phyloP scores from a whole-genome alignment of 257 asterid genomes.

The Mitragyna speciosa region DNA sequence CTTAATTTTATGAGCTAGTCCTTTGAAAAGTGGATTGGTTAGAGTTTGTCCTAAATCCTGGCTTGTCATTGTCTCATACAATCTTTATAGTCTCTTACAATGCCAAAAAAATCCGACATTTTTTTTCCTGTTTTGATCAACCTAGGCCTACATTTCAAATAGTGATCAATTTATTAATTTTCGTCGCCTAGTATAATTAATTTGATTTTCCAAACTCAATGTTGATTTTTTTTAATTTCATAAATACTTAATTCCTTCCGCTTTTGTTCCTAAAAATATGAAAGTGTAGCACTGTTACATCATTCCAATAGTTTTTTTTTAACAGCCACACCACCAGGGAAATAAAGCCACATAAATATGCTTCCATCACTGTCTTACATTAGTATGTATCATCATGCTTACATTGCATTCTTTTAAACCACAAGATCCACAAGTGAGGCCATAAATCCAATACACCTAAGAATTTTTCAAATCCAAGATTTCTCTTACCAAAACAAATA shows the following conservation, averaged over 20 bases:
- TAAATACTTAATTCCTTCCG: background rate
- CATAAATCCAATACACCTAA: too few relatives aligned
- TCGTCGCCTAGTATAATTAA: background rate
- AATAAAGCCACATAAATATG: too few relatives aligned
- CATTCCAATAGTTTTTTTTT: too few relatives aligned
- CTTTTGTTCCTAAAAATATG: background rate
- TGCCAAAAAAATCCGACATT: background rate
- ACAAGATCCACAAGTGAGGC: too few relatives aligned
- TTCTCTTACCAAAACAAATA: too few relatives aligned
- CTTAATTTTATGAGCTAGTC: slow-evolving; percentile 3
- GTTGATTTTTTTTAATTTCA: background rate
- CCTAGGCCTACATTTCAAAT: background rate
- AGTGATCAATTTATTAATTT: background rate
- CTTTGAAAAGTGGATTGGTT: slow-evolving; percentile 11
- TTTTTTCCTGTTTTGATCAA: background rate
- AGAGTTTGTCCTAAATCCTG: slow-evolving; percentile 1
- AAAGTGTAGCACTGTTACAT: background rate
- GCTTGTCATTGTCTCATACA: background rate
- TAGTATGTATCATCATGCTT: too few relatives aligned
- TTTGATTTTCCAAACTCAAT: background rate
- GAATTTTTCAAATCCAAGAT: too few relatives aligned
- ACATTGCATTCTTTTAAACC: too few relatives aligned
- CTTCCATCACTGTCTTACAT: too few relatives aligned
- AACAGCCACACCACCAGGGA: too few relatives aligned
- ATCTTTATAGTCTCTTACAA: background rate